Percentiles rank a stretch among this genome's conserved stretches.
These are phyloP conservation scores for Capsicum chinense DNA, from an alignment of 257 asterid species.

Conservation along the genomic window DNA sequence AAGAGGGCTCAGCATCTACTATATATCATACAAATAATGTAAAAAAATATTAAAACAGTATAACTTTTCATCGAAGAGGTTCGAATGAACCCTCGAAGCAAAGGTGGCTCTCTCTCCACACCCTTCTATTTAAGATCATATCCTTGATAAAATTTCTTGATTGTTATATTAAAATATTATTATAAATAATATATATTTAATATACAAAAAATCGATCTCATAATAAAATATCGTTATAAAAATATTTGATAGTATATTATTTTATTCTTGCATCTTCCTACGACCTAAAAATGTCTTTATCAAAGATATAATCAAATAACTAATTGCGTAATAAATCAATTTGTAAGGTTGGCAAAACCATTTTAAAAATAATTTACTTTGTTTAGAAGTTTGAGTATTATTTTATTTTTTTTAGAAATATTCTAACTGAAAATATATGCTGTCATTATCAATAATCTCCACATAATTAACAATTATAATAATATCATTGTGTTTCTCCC, in stretches of 20 bases:
- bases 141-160: background rate
- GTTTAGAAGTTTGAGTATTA: slow-evolving; percentile 1
- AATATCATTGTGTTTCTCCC: background rate
- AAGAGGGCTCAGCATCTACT: too few relatives aligned
- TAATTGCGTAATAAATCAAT: background rate
- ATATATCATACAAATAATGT: too few relatives aligned
- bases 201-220: too few relatives aligned
- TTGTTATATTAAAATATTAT: background rate
- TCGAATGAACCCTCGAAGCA: too few relatives aligned
- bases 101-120: too few relatives aligned
- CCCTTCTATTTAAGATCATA: too few relatives aligned
- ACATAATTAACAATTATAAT: background rate
- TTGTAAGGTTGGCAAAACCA: background rate
- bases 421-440: background rate
- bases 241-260: background rate
- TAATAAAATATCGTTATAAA: too few relatives aligned
- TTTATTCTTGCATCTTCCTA: background rate
- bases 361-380: background rate
- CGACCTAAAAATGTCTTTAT: background rate
- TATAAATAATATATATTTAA: background rate
- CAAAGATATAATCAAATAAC: background rate
- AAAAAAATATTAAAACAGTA: too few relatives aligned
- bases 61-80: too few relatives aligned
- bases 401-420: background rate
- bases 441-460: slow-evolving; percentile 4